Conservation (phyloP, 2,329 filamentous ascomycete species). For the Hymenoscyphus repandus region DNA sequence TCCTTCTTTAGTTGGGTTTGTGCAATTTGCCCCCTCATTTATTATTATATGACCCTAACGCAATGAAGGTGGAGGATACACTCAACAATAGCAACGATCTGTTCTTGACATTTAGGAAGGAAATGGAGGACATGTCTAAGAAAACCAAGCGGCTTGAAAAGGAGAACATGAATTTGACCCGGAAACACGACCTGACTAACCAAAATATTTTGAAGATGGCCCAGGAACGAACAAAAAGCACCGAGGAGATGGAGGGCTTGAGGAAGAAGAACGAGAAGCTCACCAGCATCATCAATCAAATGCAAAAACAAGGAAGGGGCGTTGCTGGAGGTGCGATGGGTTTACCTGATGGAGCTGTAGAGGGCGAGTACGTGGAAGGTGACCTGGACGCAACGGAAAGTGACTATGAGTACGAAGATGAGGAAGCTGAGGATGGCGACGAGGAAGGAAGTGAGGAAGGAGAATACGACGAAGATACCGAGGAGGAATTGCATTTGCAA, state of each 20-base stretch:
- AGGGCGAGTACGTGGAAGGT: slow-evolving; percentile 51
- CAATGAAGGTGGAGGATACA: slow-evolving; percentile 87
- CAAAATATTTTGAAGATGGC: slow-evolving; percentile 97
- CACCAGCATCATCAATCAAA: slow-evolving; percentile 89
- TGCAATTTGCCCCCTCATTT: neutral
- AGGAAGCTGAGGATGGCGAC: slow-evolving; percentile 56
- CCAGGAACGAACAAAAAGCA: slow-evolving; percentile 75
- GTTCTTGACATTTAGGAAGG: slow-evolving; percentile 93
- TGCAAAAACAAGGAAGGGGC: slow-evolving; percentile 90
- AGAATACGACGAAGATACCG: slow-evolving; percentile 42
- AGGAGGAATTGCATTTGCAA: slow-evolving; percentile 30
- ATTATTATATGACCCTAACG: slow-evolving; percentile 34
- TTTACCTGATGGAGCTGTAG: slow-evolving; percentile 51
- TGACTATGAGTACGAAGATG: slow-evolving; percentile 59
- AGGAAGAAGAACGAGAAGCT: slow-evolving; percentile 79
- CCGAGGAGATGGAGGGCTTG: slow-evolving; percentile 72
- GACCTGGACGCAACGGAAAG: slow-evolving; percentile 52
- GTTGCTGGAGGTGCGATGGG: slow-evolving; percentile 60
- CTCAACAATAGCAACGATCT: slow-evolving; percentile 97
- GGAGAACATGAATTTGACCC: slow-evolving; percentile 84
- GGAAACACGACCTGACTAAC: slow-evolving; percentile 90
- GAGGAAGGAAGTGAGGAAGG: slow-evolving; percentile 38
- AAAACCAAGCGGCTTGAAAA: slow-evolving; percentile 97
- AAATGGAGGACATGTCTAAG: slow-evolving; percentile 99
- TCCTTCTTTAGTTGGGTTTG: slow-evolving; percentile 2